Percentiles rank a stretch among this genome's conserved stretches.
These are phyloP conservation scores for Pleurotus cornucopiae DNA, from an alignment of 768 basidiomycete species.

Conservation along the genomic window DNA sequence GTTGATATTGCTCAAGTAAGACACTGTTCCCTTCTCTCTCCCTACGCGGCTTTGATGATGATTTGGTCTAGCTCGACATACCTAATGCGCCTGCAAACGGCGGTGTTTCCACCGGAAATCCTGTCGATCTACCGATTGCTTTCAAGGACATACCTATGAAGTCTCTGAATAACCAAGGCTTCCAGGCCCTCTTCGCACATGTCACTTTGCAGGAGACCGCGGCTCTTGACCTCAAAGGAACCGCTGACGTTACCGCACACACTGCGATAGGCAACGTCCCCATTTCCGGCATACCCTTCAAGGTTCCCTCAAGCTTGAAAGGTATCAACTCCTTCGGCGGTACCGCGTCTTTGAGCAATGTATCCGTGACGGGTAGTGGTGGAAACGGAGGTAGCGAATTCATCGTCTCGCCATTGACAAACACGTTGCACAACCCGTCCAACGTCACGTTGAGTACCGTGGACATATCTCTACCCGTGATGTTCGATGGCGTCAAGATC, in stretches of 20 bases:
- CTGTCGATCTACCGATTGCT: slow-evolving; percentile 53
- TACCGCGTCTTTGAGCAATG: slow-evolving; percentile 46
- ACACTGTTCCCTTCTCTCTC: neutral
- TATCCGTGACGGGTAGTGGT: slow-evolving; percentile 62
- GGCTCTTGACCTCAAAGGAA: slow-evolving; percentile 48
- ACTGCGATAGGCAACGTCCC: slow-evolving; percentile 65
- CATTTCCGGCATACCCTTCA: slow-evolving; percentile 60
- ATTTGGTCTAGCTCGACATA: slow-evolving; percentile 38
- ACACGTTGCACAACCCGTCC: slow-evolving; percentile 61
- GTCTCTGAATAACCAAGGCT: slow-evolving; percentile 51
- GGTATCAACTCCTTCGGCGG: slow-evolving; percentile 60
- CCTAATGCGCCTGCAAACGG: slow-evolving; percentile 46
- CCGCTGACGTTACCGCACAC: slow-evolving; percentile 52
- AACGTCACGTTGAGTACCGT: slow-evolving; percentile 61
- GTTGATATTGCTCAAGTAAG: slow-evolving; percentile 50
- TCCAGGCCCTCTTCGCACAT: slow-evolving; percentile 51
- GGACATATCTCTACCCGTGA: slow-evolving; percentile 53
- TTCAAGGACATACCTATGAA: slow-evolving; percentile 54
- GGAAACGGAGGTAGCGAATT: slow-evolving; percentile 57
- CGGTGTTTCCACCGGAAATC: slow-evolving; percentile 67
- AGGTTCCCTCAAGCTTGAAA: slow-evolving; percentile 51
- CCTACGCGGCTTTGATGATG: neutral
- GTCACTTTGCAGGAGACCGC: slow-evolving; percentile 47
- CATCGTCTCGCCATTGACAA: slow-evolving; percentile 53
- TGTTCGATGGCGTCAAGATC: slow-evolving; percentile 50